Percentiles rank a stretch among this genome's conserved stretches.
These are phyloP conservation scores for Phytophthora fragariaefolia DNA, from an alignment of 352 stramenopile genomes.

Conservation along the genomic window DNA sequence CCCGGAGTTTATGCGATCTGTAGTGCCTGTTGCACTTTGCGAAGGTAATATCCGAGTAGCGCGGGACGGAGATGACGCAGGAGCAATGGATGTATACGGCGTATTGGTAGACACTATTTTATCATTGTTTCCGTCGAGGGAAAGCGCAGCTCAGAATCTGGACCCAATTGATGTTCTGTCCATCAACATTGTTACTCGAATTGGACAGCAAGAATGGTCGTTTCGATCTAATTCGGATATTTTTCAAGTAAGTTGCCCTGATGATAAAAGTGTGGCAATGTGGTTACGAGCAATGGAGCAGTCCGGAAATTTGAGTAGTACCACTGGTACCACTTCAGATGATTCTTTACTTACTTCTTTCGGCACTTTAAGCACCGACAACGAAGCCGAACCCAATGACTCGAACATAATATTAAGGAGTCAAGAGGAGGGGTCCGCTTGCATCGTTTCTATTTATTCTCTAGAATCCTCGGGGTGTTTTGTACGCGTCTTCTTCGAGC, in stretches of 20 bases:
- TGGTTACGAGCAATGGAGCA: conserved; percentile 71
- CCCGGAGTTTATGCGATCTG: neutral
- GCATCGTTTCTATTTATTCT: conserved; percentile 79
- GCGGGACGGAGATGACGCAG: conserved; percentile 46
- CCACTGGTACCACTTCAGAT: neutral
- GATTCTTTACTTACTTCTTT: conserved; percentile 29
- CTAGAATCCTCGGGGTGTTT: conserved; percentile 68
- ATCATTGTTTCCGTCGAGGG: conserved; percentile 57
- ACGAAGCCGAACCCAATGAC: neutral
- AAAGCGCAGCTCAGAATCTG: conserved; percentile 41
- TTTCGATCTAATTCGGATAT: conserved; percentile 54
- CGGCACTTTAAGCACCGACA: neutral
- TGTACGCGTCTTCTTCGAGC: conserved; percentile 79
- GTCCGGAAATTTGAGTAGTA: conserved; percentile 46
- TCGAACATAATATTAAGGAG: neutral
- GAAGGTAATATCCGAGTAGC: conserved; percentile 60
- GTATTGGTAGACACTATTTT: conserved; percentile 69
- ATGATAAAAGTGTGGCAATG: conserved; percentile 48
- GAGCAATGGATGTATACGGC: conserved; percentile 50
- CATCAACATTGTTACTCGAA: conserved; percentile 48
- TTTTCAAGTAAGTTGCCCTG: conserved; percentile 42
- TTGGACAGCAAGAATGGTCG: conserved; percentile 46
- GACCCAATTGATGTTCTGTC: conserved; percentile 47
- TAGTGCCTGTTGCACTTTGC: conserved; percentile 54
- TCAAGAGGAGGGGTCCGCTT: conserved; percentile 58